Base-by-base conservation (phyloP, 1,139 yeast species). In the Schizosaccharomyces versatilis region DNA sequence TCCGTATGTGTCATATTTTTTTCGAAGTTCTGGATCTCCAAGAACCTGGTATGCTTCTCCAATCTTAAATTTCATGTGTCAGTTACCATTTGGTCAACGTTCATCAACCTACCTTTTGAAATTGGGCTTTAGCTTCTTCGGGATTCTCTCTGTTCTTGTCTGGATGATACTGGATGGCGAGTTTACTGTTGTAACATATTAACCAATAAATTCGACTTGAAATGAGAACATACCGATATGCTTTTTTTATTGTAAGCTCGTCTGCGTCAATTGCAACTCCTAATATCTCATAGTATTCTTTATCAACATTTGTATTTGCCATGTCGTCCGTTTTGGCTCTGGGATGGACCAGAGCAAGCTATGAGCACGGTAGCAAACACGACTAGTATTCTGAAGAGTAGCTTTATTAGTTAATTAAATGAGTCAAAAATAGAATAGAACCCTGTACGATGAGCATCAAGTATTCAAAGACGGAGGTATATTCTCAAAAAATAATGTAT, bases 41-140 rank as follows among this genome's bases (percentile, higher is more conserved):
- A 88, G 71, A 1, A 88, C 94, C 65, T 82, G 94, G 64, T 82
- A 83, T 1, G 93, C 94, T 65, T 83, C 86, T 7, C 81, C 80
- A 24, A 79, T 78, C 59, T 74, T 12, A 3, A 39, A 12, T 3
- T 39, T 39, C 14, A 8, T 6, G 14, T 39, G 12, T 39, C 41
- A 39, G 41, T 39, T 6, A 12, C 14, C 12, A 14, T 39, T 3
- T 14, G 41, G 14, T 2, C 6, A 6, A 39, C 6, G 6, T 39
- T 39, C 14, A 14, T 14, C 3, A 39, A 6, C 52, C 8, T 49
- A 38, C 54, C 55, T 52, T 53, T 62, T 77, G 58, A 38, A 56
- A 57, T 17, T 52, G 49, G 17, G 41, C 53, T 32, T 57, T 39
- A 12, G 59, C 59, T 10, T 39, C 51, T 41, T 57, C 58, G 7